A percentile compares a stretch with the other conserved stretches of the same genome.
phyloP scores from a whole-genome alignment of 2,329 filamentous ascomycete species.

The Claviceps lovelessii region DNA sequence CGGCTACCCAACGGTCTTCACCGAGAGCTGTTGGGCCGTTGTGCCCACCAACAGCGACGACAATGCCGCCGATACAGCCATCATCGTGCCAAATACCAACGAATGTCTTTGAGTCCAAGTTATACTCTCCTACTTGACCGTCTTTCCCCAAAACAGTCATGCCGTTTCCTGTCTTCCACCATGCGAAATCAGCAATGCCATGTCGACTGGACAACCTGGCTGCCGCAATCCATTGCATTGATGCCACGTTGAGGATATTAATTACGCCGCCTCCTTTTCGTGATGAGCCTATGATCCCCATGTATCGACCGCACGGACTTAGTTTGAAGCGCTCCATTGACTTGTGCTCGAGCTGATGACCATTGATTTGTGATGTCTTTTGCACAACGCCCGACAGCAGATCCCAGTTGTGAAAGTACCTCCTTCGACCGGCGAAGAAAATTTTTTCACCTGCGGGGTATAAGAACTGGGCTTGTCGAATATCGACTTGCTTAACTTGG shows the following conservation, averaged over 20 bases:
- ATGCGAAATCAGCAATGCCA: slow-evolving; percentile 79
- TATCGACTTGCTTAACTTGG: slow-evolving; percentile 70
- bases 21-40: slow-evolving; percentile 50
- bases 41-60: slow-evolving; percentile 61
- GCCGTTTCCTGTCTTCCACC: slow-evolving; percentile 78
- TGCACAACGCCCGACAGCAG: slow-evolving; percentile 67
- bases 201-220: slow-evolving; percentile 68
- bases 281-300: slow-evolving; percentile 67
- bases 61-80: slow-evolving; percentile 73
- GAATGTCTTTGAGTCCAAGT: slow-evolving; percentile 51
- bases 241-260: slow-evolving; percentile 66
- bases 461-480: slow-evolving; percentile 71
- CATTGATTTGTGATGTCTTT: slow-evolving; percentile 62
- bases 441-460: slow-evolving; percentile 60
- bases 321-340: slow-evolving; percentile 84
- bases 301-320: slow-evolving; percentile 72
- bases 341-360: slow-evolving; percentile 68
- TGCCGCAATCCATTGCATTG: slow-evolving; percentile 77
- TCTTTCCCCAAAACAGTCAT: slow-evolving; percentile 72
- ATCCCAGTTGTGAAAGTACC: slow-evolving; percentile 93
- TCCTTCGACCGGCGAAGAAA: slow-evolving; percentile 74
- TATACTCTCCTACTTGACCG: slow-evolving; percentile 85
- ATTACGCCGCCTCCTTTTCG: slow-evolving; percentile 78
- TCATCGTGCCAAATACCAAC: slow-evolving; percentile 80
- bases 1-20: slow-evolving; percentile 74